Base-by-base conservation (phyloP, 1,139 yeast species). In the Meyerozyma guilliermondii region DNA sequence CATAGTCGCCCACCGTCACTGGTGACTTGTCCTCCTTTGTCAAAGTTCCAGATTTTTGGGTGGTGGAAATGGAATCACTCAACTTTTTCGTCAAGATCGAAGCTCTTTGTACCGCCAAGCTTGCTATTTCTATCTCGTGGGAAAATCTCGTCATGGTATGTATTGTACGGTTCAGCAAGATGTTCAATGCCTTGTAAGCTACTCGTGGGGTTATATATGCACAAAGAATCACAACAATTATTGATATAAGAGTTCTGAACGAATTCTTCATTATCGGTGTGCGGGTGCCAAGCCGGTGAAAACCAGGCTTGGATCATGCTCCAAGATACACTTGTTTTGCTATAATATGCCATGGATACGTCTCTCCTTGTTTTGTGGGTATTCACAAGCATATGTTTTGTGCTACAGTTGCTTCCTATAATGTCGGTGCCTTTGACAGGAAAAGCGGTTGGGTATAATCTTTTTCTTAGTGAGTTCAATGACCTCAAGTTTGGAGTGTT, bases 1-100 rank as follows among this genome's bases (percentile, higher is more conserved):
- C 96, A 60, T 85, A 92, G 60, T 92, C 99, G 18, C 98, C 98
- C 40, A 92, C 77, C 1, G 99, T 92, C 11, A 92, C 99, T 1
- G 99, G 99, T 2, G 96, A 87, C 51, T 82, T 80, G 60, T 92
- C 99, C 33, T 78, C 77, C 58, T 92, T 92, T 49, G 89, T 84
- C 50, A 88, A 81, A 1, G 91, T 83, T 4, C 76, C 76, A 11
- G 79, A 67, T 27, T 76, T 67, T 49, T 71, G 75, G 35, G 83
- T 73, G 17, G 76, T 67, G 29, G 81, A 73, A 40, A 92, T 83
- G 33, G 82, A 76, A 44, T 79, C 79, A 46, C 87, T 80, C 43
- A 92, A 85, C 41, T 79, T 71, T 55, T 81, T 80, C 30, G 98
- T 87, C 46, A 92, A 70, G 14, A 77, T 59, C 2, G 95, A 79